phyloP scores from a whole-genome alignment of 345 rosid genomes.

The Excoecaria agallocha region DNA sequence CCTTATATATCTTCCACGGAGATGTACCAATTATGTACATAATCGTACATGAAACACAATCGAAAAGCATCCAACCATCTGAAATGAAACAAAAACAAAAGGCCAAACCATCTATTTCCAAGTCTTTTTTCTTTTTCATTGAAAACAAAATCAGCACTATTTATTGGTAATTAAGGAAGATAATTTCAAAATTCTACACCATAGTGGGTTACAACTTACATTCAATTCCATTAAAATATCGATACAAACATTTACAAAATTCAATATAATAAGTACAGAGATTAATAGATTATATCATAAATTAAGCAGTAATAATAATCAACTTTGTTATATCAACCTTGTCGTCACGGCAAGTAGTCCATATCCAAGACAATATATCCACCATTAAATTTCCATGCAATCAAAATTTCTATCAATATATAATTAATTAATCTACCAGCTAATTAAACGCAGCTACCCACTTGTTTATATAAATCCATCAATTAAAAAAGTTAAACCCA shows the following conservation, averaged over 20 bases:
- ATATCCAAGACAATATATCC: neutral
- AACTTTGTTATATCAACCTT: neutral
- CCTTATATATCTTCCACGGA: slow-evolving; percentile 7
- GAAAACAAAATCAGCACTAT: neutral
- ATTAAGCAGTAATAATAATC: neutral
- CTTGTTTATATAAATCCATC: neutral
- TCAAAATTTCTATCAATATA: neutral
- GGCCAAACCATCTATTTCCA: neutral
- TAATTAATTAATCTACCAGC: neutral
- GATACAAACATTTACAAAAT: neutral
- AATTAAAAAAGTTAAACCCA: neutral
- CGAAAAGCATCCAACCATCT: too few relatives aligned
- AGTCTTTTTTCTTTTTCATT: neutral
- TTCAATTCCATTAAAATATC: neutral
- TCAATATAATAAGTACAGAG: neutral
- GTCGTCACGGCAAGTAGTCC: slow-evolving; percentile 1
- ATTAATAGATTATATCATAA: neutral
- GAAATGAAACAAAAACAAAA: neutral
- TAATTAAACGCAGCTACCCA: neutral
- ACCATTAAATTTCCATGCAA: neutral
- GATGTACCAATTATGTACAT: slow-evolving; percentile 4
- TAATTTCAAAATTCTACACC: neutral
- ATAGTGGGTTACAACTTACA: neutral
- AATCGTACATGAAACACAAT: neutral
- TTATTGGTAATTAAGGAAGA: neutral